Conservation (phyloP, 2,329 filamentous ascomycete genomes). For the Xylariaceae sp. region DNA sequence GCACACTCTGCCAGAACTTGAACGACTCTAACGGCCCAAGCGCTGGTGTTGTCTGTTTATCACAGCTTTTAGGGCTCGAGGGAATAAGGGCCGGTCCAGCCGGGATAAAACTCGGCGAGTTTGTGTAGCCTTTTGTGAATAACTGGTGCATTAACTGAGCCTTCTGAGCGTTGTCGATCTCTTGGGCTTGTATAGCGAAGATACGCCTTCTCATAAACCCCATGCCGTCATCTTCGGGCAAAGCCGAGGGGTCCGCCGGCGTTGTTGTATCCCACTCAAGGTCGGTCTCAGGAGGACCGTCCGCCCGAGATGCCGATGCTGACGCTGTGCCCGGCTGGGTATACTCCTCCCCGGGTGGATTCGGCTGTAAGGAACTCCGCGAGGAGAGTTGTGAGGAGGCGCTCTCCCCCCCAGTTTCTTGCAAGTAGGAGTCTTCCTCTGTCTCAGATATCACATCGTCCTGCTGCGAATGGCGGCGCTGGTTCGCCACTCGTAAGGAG, state of each 20-base stretch:
- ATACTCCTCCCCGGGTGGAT: conserved; percentile 8
- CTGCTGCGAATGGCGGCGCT: conserved; percentile 16
- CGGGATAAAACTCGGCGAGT: conserved; percentile 32
- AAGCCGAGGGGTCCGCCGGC: conserved; percentile 19
- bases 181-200: conserved; percentile 58
- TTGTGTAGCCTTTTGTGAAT: conserved; percentile 63
- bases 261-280: background rate
- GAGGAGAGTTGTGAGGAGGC: conserved; percentile 24
- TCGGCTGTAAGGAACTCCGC: conserved; percentile 23
- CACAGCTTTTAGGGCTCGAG: conserved; percentile 36
- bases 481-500: conserved; percentile 29
- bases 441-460: conserved; percentile 29
- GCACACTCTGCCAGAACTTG: conserved; percentile 52
- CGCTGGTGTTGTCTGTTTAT: conserved; percentile 34
- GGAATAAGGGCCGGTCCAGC: conserved; percentile 28
- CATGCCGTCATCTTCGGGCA: conserved; percentile 80
- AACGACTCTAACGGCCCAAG: conserved; percentile 46
- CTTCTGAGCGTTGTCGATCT: conserved; percentile 57
- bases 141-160: conserved; percentile 66
- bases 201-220: conserved; percentile 60
- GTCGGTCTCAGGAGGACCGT: conserved; percentile 6
- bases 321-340: conserved; percentile 7
- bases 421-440: conserved; percentile 25
- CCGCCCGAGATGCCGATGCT: background rate
- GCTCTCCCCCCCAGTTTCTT: conserved; percentile 22